phyloP scores from a whole-genome alignment of 768 basidiomycete species.

The Rhodocollybia butyracea region DNA sequence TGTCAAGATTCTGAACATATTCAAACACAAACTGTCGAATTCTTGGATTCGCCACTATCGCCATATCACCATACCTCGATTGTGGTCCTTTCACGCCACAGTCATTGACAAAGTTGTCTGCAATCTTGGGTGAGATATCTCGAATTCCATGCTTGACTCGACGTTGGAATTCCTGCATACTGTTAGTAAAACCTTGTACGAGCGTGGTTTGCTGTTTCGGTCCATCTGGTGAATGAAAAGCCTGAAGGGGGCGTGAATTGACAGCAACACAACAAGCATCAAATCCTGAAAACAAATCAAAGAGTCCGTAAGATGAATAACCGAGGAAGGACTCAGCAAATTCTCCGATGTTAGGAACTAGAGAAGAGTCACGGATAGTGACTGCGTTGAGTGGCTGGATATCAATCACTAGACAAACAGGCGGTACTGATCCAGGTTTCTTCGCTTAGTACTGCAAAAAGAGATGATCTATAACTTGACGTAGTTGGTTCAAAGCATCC shows the following conservation, averaged over 20 bases:
- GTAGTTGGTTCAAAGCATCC: background rate
- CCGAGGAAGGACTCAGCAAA: constrained; percentile 2
- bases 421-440: background rate
- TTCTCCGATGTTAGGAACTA: background rate
- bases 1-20: constrained; percentile 12
- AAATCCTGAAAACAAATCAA: background rate
- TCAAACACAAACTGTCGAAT: constrained; percentile 29
- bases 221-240: constrained; percentile 9
- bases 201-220: constrained; percentile 11
- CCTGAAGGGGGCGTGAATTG: constrained; percentile 6
- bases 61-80: constrained; percentile 18
- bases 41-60: constrained; percentile 18
- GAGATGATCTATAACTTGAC: background rate
- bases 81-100: constrained; percentile 19
- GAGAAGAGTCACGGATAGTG: background rate
- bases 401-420: background rate
- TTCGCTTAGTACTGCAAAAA: background rate
- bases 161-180: constrained; percentile 5
- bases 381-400: background rate
- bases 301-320: background rate
- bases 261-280: background rate
- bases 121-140: background rate
- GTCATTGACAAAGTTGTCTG: constrained; percentile 20
- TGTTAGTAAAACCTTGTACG: constrained; percentile 11
- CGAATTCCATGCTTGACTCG: background rate